These are phyloP conservation scores for Didymella pinodella DNA, from an alignment of 2,329 filamentous ascomycete species.

Conservation along the genomic window DNA sequence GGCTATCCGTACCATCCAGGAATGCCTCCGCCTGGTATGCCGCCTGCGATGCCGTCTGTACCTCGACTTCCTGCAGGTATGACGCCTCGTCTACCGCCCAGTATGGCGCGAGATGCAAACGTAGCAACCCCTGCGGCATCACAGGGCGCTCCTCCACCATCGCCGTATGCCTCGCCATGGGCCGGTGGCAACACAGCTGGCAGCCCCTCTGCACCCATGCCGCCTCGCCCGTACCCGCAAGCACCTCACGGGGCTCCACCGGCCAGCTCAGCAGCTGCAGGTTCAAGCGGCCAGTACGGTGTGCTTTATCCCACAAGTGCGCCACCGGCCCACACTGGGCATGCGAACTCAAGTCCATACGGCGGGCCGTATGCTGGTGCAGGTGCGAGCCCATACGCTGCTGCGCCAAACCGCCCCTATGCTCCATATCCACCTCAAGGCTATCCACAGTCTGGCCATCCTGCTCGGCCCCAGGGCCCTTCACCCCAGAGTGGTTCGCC, in stretches of 20 bases:
- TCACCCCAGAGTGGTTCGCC: conserved; percentile 1
- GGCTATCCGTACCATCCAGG: conserved; percentile 42
- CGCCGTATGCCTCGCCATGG: conserved; percentile 50
- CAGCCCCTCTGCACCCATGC: conserved; percentile 35
- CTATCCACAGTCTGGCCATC: conserved; percentile 29
- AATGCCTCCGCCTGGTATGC: conserved; percentile 42
- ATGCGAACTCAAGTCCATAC: conserved; percentile 36
- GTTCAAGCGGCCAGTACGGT: conserved; percentile 44
- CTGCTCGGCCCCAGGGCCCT: conserved; percentile 31
- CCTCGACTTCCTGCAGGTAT: conserved; percentile 43
- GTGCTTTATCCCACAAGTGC: conserved; percentile 45
- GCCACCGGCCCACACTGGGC: conserved; percentile 35
- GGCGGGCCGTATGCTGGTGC: conserved; percentile 42
- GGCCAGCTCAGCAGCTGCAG: conserved; percentile 28
- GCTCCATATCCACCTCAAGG: conserved; percentile 37
- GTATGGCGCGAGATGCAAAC: conserved; percentile 43
- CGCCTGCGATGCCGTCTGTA: conserved; percentile 41
- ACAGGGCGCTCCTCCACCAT: conserved; percentile 39
- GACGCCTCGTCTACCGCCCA: conserved; percentile 48
- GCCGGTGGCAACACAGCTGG: conserved; percentile 42
- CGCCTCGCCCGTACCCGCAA: conserved; percentile 44
- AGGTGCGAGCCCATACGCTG: conserved; percentile 41
- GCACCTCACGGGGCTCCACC: conserved; percentile 39
- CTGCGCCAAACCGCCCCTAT: conserved; percentile 38
- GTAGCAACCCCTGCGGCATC: conserved; percentile 35